Conservation (phyloP, 306 rosid genomes). For the Oemleria cerasiformis region DNA sequence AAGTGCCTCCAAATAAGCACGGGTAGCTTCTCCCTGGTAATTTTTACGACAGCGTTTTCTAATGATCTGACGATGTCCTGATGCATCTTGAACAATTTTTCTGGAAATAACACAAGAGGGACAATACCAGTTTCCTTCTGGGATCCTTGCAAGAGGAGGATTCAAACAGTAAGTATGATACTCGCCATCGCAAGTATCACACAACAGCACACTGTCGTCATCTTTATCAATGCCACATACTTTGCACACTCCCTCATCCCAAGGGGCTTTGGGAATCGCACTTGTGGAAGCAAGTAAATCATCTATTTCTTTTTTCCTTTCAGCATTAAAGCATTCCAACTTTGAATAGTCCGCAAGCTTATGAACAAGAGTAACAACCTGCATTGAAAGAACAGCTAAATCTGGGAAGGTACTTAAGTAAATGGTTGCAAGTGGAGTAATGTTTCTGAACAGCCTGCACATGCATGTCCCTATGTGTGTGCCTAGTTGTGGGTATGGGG, state of each 20-base stretch:
- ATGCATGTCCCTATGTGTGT: not conserved
- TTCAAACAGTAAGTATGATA: constrained; percentile 97
- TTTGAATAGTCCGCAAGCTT: constrained; percentile 62
- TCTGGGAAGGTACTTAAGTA: not conserved
- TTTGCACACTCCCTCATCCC: constrained; percentile 99
- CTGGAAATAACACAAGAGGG: constrained; percentile 85
- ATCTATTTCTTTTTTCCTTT: constrained; percentile 63
- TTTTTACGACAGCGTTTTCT: constrained; percentile 54
- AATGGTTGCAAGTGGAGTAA: not conserved
- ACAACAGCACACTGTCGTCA: constrained; percentile 92
- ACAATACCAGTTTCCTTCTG: constrained; percentile 99
- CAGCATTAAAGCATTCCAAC: constrained; percentile 55
- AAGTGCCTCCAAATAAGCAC: constrained; percentile 66
- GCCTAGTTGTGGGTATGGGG: not conserved
- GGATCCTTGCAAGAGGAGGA: constrained; percentile 99
- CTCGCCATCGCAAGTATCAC: constrained; percentile 98
- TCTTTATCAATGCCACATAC: constrained; percentile 98
- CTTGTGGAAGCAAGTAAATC: constrained; percentile 51
- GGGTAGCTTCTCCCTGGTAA: constrained; percentile 64
- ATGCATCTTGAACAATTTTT: constrained; percentile 48
- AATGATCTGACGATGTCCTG: constrained; percentile 33
- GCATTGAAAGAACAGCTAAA: constrained; percentile 26
- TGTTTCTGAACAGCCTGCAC: not conserved
- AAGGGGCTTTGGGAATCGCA: constrained; percentile 94
- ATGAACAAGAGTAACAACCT: constrained; percentile 63